phyloP scores from a whole-genome alignment of 2,329 filamentous ascomycete species.

The Cryphonectria carpinicola region DNA sequence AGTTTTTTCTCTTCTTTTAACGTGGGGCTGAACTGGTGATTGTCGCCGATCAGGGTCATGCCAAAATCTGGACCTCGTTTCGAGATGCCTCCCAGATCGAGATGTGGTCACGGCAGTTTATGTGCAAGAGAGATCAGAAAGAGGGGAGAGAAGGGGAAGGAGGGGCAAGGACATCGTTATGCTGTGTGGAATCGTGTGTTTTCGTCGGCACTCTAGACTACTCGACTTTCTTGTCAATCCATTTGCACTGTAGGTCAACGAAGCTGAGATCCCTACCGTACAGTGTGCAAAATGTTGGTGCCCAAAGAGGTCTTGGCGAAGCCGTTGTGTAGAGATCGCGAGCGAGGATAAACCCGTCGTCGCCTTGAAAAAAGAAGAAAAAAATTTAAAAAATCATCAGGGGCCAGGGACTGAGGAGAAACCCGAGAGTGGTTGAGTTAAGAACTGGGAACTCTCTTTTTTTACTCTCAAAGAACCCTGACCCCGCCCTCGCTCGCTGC shows the following conservation, averaged over 20 bases:
- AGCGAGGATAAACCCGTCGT: not conserved
- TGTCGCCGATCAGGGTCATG: not conserved
- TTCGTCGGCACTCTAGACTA: not conserved
- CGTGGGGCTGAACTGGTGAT: not conserved
- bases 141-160: not conserved
- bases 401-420: not conserved
- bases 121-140: not conserved
- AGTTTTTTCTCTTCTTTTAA: not conserved
- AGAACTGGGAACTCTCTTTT: not conserved
- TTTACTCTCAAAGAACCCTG: not conserved
- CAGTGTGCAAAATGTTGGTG: not conserved
- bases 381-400: not conserved
- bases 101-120: not conserved
- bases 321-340: not conserved
- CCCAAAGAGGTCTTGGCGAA: not conserved
- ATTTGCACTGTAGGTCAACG: not conserved
- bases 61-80: slow-evolving; percentile 1
- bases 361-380: not conserved
- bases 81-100: not conserved
- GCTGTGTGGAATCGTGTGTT: too few relatives aligned
- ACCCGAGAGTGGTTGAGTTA: not conserved
- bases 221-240: not conserved
- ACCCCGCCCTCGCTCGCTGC: not conserved
- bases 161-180: not conserved
- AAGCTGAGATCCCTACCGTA: not conserved